A percentile compares a stretch with the other conserved stretches of the same genome.
Evolutionary conservation across 2,329 filamentous ascomycete genomes (phyloP).

Genomic region (Fusarium sulawesiense): DNA sequence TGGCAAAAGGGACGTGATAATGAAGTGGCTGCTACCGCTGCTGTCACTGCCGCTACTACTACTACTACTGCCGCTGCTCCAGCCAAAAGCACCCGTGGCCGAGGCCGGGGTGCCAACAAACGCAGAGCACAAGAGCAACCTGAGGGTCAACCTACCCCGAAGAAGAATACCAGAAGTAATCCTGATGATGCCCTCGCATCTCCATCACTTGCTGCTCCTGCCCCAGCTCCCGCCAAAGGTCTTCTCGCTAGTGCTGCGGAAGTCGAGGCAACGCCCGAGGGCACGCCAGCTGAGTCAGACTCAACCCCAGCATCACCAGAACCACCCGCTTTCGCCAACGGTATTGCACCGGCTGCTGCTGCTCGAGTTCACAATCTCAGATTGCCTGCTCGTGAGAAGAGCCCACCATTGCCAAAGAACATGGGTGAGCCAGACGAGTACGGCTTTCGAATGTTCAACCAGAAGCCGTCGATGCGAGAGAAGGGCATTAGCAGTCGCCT

Average conservation of each 20-base stretch:
- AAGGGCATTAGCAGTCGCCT: slow-evolving; percentile 65
- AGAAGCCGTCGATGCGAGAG: slow-evolving; percentile 55
- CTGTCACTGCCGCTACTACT: slow-evolving; percentile 37
- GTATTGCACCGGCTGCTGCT: slow-evolving; percentile 39
- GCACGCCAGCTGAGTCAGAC: slow-evolving; percentile 52
- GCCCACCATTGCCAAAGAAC: slow-evolving; percentile 54
- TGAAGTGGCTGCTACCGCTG: slow-evolving; percentile 52
- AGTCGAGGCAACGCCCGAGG: slow-evolving; percentile 51
- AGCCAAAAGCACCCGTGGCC: slow-evolving; percentile 47
- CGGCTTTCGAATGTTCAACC: slow-evolving; percentile 60
- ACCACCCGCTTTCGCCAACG: slow-evolving; percentile 46
- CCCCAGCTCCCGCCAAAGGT: slow-evolving; percentile 53
- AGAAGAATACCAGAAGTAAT: slow-evolving; percentile 56
- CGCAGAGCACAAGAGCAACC: slow-evolving; percentile 63
- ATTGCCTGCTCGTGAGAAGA: slow-evolving; percentile 52
- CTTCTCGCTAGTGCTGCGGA: slow-evolving; percentile 55
- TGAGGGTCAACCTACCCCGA: slow-evolving; percentile 62
- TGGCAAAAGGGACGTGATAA: slow-evolving; percentile 53
- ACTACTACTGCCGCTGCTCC: slow-evolving; percentile 44
- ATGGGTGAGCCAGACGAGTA: slow-evolving; percentile 62
- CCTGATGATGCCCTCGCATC: slow-evolving; percentile 48
- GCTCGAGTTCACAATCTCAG: slow-evolving; percentile 45
- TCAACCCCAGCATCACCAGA: slow-evolving; percentile 53
- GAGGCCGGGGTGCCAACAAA: slow-evolving; percentile 55
- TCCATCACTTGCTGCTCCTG: slow-evolving; percentile 41